phyloP scores from a whole-genome alignment of 108 stramenopile genomes.

The Stephanodiscus triporus region DNA sequence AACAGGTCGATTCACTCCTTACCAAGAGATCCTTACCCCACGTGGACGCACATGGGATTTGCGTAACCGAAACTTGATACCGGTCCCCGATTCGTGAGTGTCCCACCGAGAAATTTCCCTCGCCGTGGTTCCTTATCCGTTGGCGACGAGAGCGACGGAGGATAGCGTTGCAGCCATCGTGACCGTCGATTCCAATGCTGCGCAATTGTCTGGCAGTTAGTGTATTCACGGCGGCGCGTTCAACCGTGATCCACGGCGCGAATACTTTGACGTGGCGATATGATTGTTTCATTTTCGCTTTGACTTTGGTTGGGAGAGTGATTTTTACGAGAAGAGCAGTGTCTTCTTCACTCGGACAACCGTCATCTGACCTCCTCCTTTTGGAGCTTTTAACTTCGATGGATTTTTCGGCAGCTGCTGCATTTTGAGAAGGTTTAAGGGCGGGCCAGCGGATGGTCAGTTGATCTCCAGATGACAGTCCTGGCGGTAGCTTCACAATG shows the following conservation, averaged over 20 bases:
- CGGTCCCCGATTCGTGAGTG: conserved; percentile 35
- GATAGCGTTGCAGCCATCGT: conserved; percentile 12
- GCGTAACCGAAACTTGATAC: conserved; percentile 34
- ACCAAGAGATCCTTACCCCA: conserved; percentile 21
- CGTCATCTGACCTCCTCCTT: conserved; percentile 2
- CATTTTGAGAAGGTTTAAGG: not conserved
- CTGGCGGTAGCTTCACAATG: conserved; percentile 29
- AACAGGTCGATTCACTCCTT: not conserved
- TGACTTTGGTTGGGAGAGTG: conserved; percentile 9
- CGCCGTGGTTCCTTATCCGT: conserved; percentile 28
- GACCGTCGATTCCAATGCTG: conserved; percentile 30
- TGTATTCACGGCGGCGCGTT: conserved; percentile 23
- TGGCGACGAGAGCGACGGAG: conserved; percentile 30
- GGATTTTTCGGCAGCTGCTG: not conserved
- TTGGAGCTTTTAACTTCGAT: conserved; percentile 3
- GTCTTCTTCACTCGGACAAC: not conserved
- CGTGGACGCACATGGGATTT: conserved; percentile 30
- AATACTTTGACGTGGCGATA: conserved; percentile 26
- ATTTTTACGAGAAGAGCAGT: conserved; percentile 21
- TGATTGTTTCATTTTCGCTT: not conserved
- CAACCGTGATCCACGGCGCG: conserved; percentile 43
- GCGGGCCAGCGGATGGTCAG: conserved; percentile 44
- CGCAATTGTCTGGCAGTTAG: conserved; percentile 31
- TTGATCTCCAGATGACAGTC: conserved; percentile 25
- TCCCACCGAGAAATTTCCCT: conserved; percentile 27